These are phyloP conservation scores for Aureobasidium lini DNA, from an alignment of 2,329 filamentous ascomycete genomes.

Conservation along the genomic window DNA sequence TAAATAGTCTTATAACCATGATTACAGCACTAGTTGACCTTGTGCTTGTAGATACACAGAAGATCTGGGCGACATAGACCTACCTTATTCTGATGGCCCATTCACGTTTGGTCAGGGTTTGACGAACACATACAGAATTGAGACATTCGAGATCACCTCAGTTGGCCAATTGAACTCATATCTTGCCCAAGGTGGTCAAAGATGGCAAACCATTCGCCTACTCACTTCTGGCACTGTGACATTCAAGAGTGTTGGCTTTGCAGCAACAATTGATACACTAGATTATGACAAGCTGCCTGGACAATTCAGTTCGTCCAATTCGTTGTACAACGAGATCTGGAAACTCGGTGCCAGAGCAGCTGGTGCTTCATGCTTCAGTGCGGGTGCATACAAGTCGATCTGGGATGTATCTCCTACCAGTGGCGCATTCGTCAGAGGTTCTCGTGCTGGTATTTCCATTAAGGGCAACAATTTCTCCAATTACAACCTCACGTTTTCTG, in stretches of 20 bases:
- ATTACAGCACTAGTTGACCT: not conserved
- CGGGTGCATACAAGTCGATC: conserved; percentile 30
- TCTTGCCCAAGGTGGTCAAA: conserved; percentile 35
- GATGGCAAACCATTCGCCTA: conserved; percentile 34
- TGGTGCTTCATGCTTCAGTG: conserved; percentile 31
- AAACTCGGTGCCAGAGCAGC: conserved; percentile 31
- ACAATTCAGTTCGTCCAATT: conserved; percentile 26
- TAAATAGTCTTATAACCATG: conserved; percentile 16
- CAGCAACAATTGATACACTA: conserved; percentile 22
- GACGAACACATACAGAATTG: conserved; percentile 31
- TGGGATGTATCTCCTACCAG: conserved; percentile 28
- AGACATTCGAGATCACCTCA: conserved; percentile 33
- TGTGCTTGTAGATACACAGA: conserved; percentile 24
- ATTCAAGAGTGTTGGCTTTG: conserved; percentile 26
- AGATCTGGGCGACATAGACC: conserved; percentile 24
- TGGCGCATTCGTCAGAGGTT: conserved; percentile 31
- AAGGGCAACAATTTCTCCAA: conserved; percentile 23
- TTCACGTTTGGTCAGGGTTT: conserved; percentile 25
- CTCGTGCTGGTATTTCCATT: conserved; percentile 25
- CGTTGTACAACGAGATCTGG: conserved; percentile 30
- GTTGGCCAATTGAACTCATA: conserved; percentile 25
- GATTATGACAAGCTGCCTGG: conserved; percentile 24
- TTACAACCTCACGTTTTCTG: conserved; percentile 33
- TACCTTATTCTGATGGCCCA: conserved; percentile 28
- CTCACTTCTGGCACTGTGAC: conserved; percentile 29